Evolutionary conservation across 164 flowering plant species (phyloP), one percentile per base, ranked within the genome.

Genomic region (Echeveria elegans): DNA sequence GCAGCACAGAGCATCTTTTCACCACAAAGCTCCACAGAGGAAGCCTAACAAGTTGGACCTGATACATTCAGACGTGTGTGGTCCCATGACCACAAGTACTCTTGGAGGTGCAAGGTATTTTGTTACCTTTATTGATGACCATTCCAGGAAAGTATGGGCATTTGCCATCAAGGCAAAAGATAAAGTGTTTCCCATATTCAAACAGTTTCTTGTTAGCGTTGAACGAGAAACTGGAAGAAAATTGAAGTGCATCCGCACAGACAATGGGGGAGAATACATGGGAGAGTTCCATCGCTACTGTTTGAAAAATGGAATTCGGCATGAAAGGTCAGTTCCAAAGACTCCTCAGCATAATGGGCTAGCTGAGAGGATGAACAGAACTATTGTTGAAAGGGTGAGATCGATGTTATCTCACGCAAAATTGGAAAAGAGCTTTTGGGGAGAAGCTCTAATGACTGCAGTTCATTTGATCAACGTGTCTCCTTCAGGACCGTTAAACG

Each of bases 341-440:
- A 67, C 69, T 10, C 69, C 47, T 52, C 63, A 67, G 63, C 52
- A 6, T n/a, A n/a, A n/a, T n/a, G n/a, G n/a, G n/a, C n/a, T n/a
- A n/a, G n/a, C n/a, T n/a, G n/a, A n/a, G n/a, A 67, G 43, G 34
- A 67, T 67, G 45, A 67, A 67, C 24, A 26, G 45, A 16, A 52
- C 47, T 6, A 52, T 56, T 21, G 8, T 32, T 0, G 32, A 67
- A 12, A 67, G n/a, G 32, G 19, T 66, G 1, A 30, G 38, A 19
- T 47, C 38, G n/a, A 66, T 66, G 68, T 29, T 66, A 11, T 47
- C 60, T 23, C 68, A 66, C 48, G 68, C 40, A 15, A 47, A 30
- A 14, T 29, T 66, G 40, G 34, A 36, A 8, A 63, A 29, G 1
- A 34, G 12, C 24, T 63, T 63, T 29, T 61, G 37, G 64, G 64